Conservation (phyloP, 73 alveolate species). For the Paramecium sexaurelia region DNA sequence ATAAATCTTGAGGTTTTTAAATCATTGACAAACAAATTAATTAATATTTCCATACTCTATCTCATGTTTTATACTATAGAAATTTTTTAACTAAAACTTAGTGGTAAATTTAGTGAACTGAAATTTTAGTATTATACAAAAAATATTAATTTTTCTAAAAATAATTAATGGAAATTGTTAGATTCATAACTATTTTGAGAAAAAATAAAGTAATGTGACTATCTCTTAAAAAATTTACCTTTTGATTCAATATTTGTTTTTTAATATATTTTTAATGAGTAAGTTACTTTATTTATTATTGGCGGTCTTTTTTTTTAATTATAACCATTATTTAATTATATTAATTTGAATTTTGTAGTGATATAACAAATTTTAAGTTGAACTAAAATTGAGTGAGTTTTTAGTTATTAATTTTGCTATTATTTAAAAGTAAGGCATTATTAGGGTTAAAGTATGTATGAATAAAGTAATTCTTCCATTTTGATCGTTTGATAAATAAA, state of each 20-base stretch:
- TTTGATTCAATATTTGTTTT: not conserved
- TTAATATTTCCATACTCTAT: not conserved
- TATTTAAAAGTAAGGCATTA: too few species aligned
- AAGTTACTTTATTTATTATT: not conserved
- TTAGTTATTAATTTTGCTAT: not conserved
- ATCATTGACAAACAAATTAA: not conserved
- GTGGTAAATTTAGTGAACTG: not conserved
- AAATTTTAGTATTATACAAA: not conserved
- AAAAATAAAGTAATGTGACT: not conserved
- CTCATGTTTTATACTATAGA: not conserved
- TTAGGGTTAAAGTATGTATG: too few species aligned
- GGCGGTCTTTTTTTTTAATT: not conserved
- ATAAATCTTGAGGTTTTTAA: not conserved
- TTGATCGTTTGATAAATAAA: too few species aligned
- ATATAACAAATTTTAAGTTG: not conserved
- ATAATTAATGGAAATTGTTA: not conserved
- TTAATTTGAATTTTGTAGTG: not conserved
- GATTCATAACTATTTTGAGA: not conserved
- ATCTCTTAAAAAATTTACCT: too few species aligned
- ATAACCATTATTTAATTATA: not conserved
- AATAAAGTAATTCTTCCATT: too few species aligned
- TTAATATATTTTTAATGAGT: too few species aligned
- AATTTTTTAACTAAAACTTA: not conserved
- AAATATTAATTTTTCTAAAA: not conserved
- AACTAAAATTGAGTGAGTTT: not conserved